These are phyloP conservation scores for Lipomyces anomalus DNA, from an alignment of 805 yeast species.

Conservation along the genomic window DNA sequence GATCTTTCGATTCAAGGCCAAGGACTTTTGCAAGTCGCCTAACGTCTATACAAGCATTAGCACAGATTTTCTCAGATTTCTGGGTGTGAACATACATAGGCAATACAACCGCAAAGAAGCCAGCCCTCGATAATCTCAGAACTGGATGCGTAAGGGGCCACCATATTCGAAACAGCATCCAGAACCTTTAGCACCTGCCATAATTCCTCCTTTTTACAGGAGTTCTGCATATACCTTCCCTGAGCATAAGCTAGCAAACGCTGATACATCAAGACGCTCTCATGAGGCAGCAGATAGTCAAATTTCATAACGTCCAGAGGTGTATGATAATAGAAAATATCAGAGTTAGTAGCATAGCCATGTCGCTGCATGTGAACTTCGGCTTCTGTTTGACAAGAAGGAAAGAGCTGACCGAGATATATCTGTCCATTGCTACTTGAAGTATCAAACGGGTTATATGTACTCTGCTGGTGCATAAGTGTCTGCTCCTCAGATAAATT, in stretches of 20 bases:
- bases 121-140: slow-evolving; percentile 11
- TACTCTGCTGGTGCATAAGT: too few relatives aligned
- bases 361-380: too few relatives aligned
- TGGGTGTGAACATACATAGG: slow-evolving; percentile 22
- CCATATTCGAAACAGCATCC: not conserved
- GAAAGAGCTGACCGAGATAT: too few relatives aligned
- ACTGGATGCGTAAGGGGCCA: not conserved
- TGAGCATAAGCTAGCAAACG: not conserved
- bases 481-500: too few relatives aligned
- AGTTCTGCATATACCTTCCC: not conserved
- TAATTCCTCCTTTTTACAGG: not conserved
- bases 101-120: slow-evolving; percentile 29
- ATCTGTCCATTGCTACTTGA: too few relatives aligned
- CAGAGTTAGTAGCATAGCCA: too few relatives aligned
- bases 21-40: slow-evolving; percentile 17
- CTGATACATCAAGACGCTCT: not conserved
- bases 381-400: too few relatives aligned
- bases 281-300: too few relatives aligned
- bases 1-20: slow-evolving; percentile 18
- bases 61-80: not conserved
- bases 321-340: too few relatives aligned
- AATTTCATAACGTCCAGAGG: too few relatives aligned
- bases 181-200: not conserved
- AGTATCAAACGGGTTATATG: too few relatives aligned
- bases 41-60: slow-evolving; percentile 7